Percentiles rank a stretch among this genome's conserved stretches.
phyloP scores from a whole-genome alignment of 352 stramenopile species.

The Phytophthora cactorum region DNA sequence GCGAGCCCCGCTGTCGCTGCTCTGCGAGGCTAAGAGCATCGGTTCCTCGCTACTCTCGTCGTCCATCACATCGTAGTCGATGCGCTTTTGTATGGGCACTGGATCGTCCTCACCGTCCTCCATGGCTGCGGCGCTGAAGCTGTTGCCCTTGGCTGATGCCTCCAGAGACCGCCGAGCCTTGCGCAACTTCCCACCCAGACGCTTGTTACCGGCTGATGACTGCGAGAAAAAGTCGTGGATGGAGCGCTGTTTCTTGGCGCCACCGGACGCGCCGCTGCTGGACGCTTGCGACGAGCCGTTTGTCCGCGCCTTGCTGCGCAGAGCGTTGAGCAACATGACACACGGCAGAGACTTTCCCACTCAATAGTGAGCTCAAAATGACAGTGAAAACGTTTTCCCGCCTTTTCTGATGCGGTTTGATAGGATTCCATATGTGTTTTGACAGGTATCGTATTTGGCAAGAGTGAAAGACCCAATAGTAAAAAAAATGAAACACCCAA shows the following conservation, averaged over 20 bases:
- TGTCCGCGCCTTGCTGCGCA: constrained; percentile 44
- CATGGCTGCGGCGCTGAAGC: constrained; percentile 16
- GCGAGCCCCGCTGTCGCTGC: constrained; percentile 33
- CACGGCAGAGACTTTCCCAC: background rate
- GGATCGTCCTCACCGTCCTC: constrained; percentile 44
- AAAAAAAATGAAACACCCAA: background rate
- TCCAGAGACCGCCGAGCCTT: constrained; percentile 46
- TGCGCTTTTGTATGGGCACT: constrained; percentile 69
- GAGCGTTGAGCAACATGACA: constrained; percentile 44
- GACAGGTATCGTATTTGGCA: background rate
- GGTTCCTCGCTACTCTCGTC: constrained; percentile 62
- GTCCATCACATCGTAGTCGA: constrained; percentile 73
- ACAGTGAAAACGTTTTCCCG: constrained; percentile 26
- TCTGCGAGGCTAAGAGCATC: constrained; percentile 41
- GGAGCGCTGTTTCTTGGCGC: constrained; percentile 81
- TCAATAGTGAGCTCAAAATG: constrained; percentile 9
- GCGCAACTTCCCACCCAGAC: constrained; percentile 31
- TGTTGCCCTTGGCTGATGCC: constrained; percentile 37
- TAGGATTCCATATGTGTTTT: background rate
- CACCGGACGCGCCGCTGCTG: constrained; percentile 12
- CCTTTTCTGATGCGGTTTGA: constrained; percentile 13
- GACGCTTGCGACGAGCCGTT: constrained; percentile 18
- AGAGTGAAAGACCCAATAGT: background rate
- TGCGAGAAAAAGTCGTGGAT: constrained; percentile 89
- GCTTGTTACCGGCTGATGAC: constrained; percentile 21